phyloP scores from a whole-genome alignment of 495 filamentous ascomycete species.

The Aspergillus ostianus region DNA sequence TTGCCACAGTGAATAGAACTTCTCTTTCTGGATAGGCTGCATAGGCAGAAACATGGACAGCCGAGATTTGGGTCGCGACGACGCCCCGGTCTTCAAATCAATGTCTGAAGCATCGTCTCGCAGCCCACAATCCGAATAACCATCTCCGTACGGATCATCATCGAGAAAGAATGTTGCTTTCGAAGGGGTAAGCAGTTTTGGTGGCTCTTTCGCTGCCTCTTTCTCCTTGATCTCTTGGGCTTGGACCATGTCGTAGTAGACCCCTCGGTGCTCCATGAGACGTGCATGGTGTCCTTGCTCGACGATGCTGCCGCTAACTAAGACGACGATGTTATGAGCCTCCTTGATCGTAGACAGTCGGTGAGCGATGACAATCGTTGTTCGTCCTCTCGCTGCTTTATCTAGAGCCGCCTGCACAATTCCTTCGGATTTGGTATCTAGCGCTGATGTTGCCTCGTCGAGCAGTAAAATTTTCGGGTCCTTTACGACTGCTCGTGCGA shows the following conservation, averaged over 20 bases:
- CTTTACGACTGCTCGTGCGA: constrained; percentile 84
- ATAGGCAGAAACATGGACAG: constrained; percentile 8
- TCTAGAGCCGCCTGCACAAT: constrained; percentile 92
- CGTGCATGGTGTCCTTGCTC: constrained; percentile 82
- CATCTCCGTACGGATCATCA: constrained; percentile 13
- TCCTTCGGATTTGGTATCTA: constrained; percentile 92
- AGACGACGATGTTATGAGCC: constrained; percentile 94
- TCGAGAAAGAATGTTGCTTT: constrained; percentile 17
- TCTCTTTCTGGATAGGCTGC: constrained; percentile 27
- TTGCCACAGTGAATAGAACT: constrained; percentile 68
- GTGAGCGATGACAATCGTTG: constrained; percentile 95
- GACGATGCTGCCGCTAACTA: constrained; percentile 78
- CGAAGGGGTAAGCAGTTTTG: background rate
- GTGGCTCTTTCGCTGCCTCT: background rate
- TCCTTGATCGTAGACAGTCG: constrained; percentile 89
- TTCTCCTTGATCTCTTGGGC: constrained; percentile 73
- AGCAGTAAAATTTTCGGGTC: constrained; percentile 92
- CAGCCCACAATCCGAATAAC: background rate
- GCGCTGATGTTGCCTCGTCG: constrained; percentile 91
- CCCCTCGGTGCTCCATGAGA: constrained; percentile 55
- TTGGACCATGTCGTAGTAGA: constrained; percentile 75
- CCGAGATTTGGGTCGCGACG: constrained; percentile 2
- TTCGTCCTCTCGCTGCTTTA: constrained; percentile 77
- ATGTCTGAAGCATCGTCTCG: constrained; percentile 18
- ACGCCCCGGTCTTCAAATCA: constrained; percentile 4